Conservation (phyloP, 768 basidiomycete genomes). For the Boletus sensibilis region DNA sequence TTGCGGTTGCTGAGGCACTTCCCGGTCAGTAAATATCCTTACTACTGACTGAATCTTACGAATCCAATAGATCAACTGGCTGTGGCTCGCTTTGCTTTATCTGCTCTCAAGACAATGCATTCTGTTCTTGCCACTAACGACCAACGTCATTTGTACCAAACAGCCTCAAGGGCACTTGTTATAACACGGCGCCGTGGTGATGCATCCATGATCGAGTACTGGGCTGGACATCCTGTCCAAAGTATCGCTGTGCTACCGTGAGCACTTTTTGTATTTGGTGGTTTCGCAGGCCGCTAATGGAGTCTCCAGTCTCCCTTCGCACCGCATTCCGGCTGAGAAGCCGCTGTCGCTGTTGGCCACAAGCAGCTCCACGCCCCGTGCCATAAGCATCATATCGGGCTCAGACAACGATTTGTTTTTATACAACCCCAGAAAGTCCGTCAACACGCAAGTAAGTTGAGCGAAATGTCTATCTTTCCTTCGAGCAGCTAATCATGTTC, state of each 20-base stretch:
- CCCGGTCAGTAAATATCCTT: constrained; percentile 58
- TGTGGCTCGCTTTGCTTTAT: constrained; percentile 87
- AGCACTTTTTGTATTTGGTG: constrained; percentile 25
- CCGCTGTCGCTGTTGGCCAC: constrained; percentile 53
- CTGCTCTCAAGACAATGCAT: constrained; percentile 74
- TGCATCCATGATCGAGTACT: constrained; percentile 70
- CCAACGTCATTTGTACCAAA: constrained; percentile 75
- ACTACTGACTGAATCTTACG: constrained; percentile 1
- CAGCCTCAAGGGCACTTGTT: constrained; percentile 67
- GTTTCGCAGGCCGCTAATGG: background rate
- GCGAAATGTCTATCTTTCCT: background rate
- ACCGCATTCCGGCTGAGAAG: constrained; percentile 74
- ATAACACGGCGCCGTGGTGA: constrained; percentile 80
- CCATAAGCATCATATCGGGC: constrained; percentile 48
- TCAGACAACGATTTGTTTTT: constrained; percentile 79
- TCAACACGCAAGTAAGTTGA: constrained; percentile 52
- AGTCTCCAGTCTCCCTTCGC: constrained; percentile 58
- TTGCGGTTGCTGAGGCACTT: constrained; percentile 86
- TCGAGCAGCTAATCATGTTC: constrained; percentile 1
- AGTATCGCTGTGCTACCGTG: constrained; percentile 80
- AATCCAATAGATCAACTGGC: constrained; percentile 66
- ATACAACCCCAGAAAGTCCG: constrained; percentile 80
- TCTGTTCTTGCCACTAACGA: constrained; percentile 68
- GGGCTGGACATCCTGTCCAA: constrained; percentile 79
- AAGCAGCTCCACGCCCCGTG: constrained; percentile 37